Evolutionary conservation across 495 filamentous ascomycete species (phyloP), one percentile per base, ranked within the genome.

Genomic region (Podospora appendiculata): DNA sequence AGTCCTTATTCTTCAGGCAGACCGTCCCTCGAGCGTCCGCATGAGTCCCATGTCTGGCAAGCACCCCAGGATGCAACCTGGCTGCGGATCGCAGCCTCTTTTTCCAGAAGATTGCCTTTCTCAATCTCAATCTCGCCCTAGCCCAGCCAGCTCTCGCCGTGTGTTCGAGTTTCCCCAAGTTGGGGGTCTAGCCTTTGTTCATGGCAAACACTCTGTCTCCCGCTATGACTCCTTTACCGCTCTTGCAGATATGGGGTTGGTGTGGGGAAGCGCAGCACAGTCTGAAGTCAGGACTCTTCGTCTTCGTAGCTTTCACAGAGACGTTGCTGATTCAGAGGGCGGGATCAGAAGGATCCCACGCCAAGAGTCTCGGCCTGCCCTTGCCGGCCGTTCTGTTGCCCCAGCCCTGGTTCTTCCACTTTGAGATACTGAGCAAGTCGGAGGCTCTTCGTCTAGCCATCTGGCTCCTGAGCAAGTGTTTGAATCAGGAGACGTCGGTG

Each of bases 81-180:
- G 40, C 47, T 47, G 38, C 9, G 8, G 12, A 41, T 44, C 42
- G 16, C 32, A 4, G 32, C 52, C 10, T 41, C 10, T 43, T 18
- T 32, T 66, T 66, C 60, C 54, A 59, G 63, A 66, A 63, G 60
- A 44, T 32, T 59, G 33, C 58, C 56, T 9, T 43, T 53, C n/a
- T 54, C 17, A 19, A 54, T 55, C 41, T 44, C 11, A 14, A 40
- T 33, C 5, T 25, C 25, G 25, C 25, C 25, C 25, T 25, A 5
- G 25, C 1, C 44, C 12, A 14, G 14, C 4, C 18, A 45, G 38
- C 18, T 39, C 19, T 39, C 47, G 38, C 25, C 25, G 25, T 25
- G 25, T 25, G 25, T 25, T 25, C 25, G 2, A 25, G 25, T 25
- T 2, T 5, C 25, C 25, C 25, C 25, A 25, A 25, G 25, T 25